Base-by-base conservation (phyloP, 179 eudicot species). In the Beta macrorhiza region DNA sequence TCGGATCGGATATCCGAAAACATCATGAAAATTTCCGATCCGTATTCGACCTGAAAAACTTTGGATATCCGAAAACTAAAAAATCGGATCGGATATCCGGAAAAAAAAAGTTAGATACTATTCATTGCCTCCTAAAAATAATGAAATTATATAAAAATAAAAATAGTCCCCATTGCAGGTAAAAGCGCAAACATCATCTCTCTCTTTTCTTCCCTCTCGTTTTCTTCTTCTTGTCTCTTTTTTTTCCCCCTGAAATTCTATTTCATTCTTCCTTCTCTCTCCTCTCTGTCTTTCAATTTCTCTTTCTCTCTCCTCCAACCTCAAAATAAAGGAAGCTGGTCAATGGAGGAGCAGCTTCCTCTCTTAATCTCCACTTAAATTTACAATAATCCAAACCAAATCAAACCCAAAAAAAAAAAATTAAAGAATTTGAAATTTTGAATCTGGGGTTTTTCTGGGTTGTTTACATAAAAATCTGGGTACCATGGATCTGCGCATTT, bases 401-500 rank as follows among this genome's bases (percentile, higher is more conserved):
- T 19, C 1, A 56, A 79, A 25, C 25, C 49, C 15, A 17, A 57
- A 67, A 55, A 76, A 67, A 56, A 57, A 67, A 55, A 76, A 57
- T 44, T 20, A 14, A 16, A 7, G 51, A 64, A 16, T 10, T 32
- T 64, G 58, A 53, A 52, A 11, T 49, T 42, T 79, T n/a, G 29
- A 81, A 59, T 68, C 56, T 79, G 82, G 82, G 67, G 67, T 67
- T 67, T 79, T 79, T 71, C 14, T 79, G 75, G 67, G 69, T n/a
- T 45, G 22, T 25, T 69, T 2, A 7, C 6, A 4, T 20, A 37
- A 10, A 32, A 17, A 67, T 57, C 49, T 76, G 74, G 62, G 68
- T 57, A 77, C 7, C 45, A 84, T 85, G 90, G 87, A 83, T 83
- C 81, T 75, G 17, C 57, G 76, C 79, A 68, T 76, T 76, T 37